Conservation (phyloP, 257 asterid genomes). For the Solanum piurae region DNA sequence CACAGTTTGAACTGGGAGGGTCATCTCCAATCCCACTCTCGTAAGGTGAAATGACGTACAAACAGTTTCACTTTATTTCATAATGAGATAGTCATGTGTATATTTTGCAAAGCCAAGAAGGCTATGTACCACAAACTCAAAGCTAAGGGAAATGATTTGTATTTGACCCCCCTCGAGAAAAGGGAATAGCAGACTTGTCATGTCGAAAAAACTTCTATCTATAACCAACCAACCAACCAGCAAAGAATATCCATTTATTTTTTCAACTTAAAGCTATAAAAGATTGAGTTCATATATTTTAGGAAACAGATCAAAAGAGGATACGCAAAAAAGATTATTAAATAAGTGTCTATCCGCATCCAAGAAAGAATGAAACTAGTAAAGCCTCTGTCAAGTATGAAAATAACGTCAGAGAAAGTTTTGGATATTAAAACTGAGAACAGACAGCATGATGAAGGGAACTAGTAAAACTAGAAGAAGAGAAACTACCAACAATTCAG, state of each 20-base stretch:
- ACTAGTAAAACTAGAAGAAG: neutral
- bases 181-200: neutral
- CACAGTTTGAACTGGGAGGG: neutral
- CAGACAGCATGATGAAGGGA: neutral
- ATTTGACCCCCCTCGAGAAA: neutral
- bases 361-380: neutral
- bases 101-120: neutral
- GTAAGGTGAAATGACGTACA: neutral
- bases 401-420: neutral
- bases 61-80: neutral
- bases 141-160: neutral
- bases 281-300: neutral
- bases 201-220: neutral
- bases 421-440: neutral
- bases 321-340: neutral
- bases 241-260: neutral
- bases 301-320: neutral
- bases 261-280: neutral
- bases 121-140: neutral
- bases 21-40: neutral
- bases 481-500: neutral
- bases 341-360: neutral
- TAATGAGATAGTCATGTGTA: neutral
- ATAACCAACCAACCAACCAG: neutral
- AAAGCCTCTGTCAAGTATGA: neutral